A percentile compares a stretch with the other conserved stretches of the same genome.
Evolutionary conservation across 2,329 filamentous ascomycete genomes (phyloP).

Genomic region (Nemania sp.): DNA sequence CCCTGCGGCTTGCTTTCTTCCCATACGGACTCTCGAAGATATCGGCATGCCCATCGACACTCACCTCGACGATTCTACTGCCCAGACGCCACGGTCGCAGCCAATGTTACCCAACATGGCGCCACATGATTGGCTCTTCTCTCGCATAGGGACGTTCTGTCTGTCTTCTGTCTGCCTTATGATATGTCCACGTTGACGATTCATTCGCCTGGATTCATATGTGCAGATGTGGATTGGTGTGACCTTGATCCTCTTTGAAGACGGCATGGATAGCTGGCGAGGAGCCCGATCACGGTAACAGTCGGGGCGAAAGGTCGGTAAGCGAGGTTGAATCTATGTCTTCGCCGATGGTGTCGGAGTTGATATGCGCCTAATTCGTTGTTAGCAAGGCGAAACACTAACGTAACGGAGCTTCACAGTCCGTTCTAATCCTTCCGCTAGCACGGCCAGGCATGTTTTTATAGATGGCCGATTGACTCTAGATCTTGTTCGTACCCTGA

Average conservation of each 20-base stretch:
- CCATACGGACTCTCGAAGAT: not conserved
- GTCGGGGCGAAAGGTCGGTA: conserved; percentile 3
- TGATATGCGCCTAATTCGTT: not conserved
- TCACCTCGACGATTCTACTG: not conserved
- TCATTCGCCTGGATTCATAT: conserved; percentile 15
- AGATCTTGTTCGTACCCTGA: not conserved
- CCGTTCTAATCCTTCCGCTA: conserved; percentile 1
- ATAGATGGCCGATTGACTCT: conserved; percentile 8
- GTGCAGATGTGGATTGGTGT: not conserved
- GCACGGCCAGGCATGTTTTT: not conserved
- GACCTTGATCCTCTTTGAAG: conserved; percentile 10
- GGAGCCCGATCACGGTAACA: conserved; percentile 8
- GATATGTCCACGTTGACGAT: conserved; percentile 3
- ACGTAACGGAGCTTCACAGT: conserved; percentile 14
- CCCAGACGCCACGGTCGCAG: conserved; percentile 22
- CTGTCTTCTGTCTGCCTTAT: not conserved
- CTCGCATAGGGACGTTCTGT: not conserved
- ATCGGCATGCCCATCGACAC: not conserved
- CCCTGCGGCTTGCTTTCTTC: not conserved
- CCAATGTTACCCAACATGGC: conserved; percentile 22
- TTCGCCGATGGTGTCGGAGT: not conserved
- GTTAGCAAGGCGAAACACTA: not conserved
- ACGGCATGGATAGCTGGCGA: not conserved
- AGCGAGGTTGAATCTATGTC: conserved; percentile 6
- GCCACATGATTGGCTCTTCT: conserved; percentile 7